phyloP scores from a whole-genome alignment of 176 grass and related monocot species.

The Thinopyrum elongatum region DNA sequence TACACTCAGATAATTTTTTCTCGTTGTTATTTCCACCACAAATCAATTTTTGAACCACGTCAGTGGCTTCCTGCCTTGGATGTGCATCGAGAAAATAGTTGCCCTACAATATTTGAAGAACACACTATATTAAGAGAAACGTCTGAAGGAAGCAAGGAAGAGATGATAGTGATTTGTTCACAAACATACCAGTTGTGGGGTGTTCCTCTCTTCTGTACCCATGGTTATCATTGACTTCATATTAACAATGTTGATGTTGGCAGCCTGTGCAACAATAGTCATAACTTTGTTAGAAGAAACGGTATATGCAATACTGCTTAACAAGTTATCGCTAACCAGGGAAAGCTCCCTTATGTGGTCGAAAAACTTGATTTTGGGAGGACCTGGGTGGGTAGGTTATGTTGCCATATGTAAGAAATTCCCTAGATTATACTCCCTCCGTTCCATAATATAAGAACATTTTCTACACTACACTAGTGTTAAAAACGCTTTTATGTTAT shows the following conservation, averaged over 20 bases:
- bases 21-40: conserved; percentile 20
- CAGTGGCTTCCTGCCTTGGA: conserved; percentile 23
- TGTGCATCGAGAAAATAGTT: conserved; percentile 24
- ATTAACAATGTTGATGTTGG: conserved; percentile 19
- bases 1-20: conserved; percentile 34
- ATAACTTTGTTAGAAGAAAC: conserved; percentile 7
- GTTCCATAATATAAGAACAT: no score
- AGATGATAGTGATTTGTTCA: background rate
- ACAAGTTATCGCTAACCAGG: no score
- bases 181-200: conserved; percentile 24
- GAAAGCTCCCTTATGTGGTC: no score
- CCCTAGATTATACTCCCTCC: no score
- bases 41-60: conserved; percentile 20
- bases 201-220: conserved; percentile 26
- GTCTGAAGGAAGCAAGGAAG: background rate
- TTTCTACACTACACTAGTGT: no score
- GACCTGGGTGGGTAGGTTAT: no score
- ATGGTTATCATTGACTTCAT: conserved; percentile 21
- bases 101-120: conserved; percentile 37
- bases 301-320: background rate
- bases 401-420: no score
- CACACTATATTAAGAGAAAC: conserved; percentile 10
- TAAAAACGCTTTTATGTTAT: no score
- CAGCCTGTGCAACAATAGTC: background rate
- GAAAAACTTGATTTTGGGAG: no score